A percentile compares a stretch with the other conserved stretches of the same genome.
These are phyloP conservation scores for Zygoascus flipseniorum DNA, from an alignment of 805 yeast genomes.

Conservation along the genomic window DNA sequence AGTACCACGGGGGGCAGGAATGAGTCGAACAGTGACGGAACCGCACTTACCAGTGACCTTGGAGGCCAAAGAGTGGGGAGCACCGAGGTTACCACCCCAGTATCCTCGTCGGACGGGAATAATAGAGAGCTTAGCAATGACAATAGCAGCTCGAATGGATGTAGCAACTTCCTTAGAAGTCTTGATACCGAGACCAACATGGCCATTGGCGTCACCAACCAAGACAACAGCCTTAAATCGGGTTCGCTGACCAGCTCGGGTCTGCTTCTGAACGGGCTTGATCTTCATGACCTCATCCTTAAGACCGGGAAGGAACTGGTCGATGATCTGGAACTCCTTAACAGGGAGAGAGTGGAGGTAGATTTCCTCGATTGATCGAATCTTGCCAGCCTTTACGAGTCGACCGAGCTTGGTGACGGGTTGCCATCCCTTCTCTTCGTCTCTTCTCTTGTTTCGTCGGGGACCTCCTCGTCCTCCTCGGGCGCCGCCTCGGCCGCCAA, in stretches of 20 bases:
- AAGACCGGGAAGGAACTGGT: constrained; percentile 88
- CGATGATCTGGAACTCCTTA: constrained; percentile 99
- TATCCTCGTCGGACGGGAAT: constrained; percentile 99
- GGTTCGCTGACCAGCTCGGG: constrained; percentile 99
- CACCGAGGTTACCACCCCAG: constrained; percentile 99
- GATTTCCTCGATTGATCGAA: constrained; percentile 93
- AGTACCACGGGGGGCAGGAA: constrained; percentile 99
- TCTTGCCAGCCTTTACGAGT: constrained; percentile 98
- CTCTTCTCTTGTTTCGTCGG: constrained; percentile 70
- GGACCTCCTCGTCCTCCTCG: constrained; percentile 47
- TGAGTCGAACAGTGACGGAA: constrained; percentile 94
- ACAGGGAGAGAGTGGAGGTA: constrained; percentile 99
- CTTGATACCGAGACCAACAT: constrained; percentile 99
- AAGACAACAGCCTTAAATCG: constrained; percentile 99
- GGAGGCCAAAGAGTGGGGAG: constrained; percentile 96
- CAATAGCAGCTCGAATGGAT: constrained; percentile 99
- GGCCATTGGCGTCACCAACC: constrained; percentile 99
- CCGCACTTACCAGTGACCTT: constrained; percentile 99
- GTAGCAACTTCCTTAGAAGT: constrained; percentile 99
- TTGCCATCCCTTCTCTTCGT: constrained; percentile 98
- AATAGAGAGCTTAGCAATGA: constrained; percentile 97
- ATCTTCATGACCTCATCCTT: constrained; percentile 99
- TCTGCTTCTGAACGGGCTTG: constrained; percentile 99
- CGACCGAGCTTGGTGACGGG: constrained; percentile 99
- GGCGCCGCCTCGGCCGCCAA: constrained; percentile 30